These are phyloP conservation scores for Neonectria faginata DNA, from an alignment of 2,329 filamentous ascomycete genomes.

Conservation along the genomic window DNA sequence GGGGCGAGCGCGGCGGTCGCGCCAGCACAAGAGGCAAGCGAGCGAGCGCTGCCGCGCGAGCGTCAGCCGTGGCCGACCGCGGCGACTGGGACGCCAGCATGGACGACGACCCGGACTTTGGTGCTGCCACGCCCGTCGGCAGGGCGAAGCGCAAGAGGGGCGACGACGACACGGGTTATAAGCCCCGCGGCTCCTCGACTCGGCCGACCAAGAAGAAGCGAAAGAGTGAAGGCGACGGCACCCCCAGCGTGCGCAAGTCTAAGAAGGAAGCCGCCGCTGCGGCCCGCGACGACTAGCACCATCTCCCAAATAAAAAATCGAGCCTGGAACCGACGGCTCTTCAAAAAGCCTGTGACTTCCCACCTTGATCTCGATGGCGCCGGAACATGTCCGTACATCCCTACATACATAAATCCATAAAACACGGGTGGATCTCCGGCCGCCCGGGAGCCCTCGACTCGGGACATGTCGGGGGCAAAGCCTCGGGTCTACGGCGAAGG, in stretches of 20 bases:
- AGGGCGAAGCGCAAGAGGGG: slow-evolving; percentile 66
- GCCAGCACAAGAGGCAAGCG: slow-evolving; percentile 55
- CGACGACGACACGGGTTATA: slow-evolving; percentile 70
- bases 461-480: slow-evolving; percentile 37
- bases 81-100: slow-evolving; percentile 52
- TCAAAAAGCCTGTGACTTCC: slow-evolving; percentile 14
- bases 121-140: slow-evolving; percentile 48
- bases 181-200: slow-evolving; percentile 67
- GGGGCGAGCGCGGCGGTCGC: slow-evolving; percentile 53
- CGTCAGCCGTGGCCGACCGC: slow-evolving; percentile 38
- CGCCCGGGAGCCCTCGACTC: slow-evolving; percentile 38
- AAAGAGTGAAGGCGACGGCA: slow-evolving; percentile 62
- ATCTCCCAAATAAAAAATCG: not conserved
- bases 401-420: slow-evolving; percentile 32
- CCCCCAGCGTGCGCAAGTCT: slow-evolving; percentile 50
- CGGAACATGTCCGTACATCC: slow-evolving; percentile 34
- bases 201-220: slow-evolving; percentile 69
- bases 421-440: slow-evolving; percentile 41
- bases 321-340: slow-evolving; percentile 10
- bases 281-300: slow-evolving; percentile 48
- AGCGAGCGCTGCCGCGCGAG: slow-evolving; percentile 40
- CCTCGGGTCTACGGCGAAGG: slow-evolving; percentile 35
- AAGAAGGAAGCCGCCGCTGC: slow-evolving; percentile 50
- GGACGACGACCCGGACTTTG: slow-evolving; percentile 54
- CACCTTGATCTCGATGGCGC: slow-evolving; percentile 24